Percentiles rank a stretch among this genome's conserved stretches.
Evolutionary conservation across 2,329 filamentous ascomycete genomes (phyloP).

Genomic region (Pseudogymnoascus sp.): DNA sequence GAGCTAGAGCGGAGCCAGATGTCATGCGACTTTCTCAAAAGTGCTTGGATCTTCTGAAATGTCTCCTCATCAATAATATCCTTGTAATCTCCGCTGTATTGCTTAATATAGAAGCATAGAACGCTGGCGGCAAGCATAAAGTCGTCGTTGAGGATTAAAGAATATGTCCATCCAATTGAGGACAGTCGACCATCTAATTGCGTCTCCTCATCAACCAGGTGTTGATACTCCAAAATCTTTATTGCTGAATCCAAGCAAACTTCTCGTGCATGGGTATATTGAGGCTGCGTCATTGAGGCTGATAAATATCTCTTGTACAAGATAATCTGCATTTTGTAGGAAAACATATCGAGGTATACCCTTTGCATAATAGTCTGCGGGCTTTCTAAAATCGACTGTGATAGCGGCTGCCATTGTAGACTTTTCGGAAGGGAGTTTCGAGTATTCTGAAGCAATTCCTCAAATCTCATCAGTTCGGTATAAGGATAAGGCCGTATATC

Average conservation of each 20-base stretch:
- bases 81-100: background rate
- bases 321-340: slow-evolving; percentile 47
- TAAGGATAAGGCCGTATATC: slow-evolving; percentile 42
- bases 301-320: slow-evolving; percentile 46
- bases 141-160: slow-evolving; percentile 52
- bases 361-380: slow-evolving; percentile 42
- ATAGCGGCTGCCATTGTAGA: slow-evolving; percentile 42
- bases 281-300: slow-evolving; percentile 34
- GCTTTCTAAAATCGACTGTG: slow-evolving; percentile 41
- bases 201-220: slow-evolving; percentile 39
- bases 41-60: background rate
- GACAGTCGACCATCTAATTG: slow-evolving; percentile 48
- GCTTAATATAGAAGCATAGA: slow-evolving; percentile 38
- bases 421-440: slow-evolving; percentile 40
- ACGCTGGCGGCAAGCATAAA: slow-evolving; percentile 55
- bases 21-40: background rate
- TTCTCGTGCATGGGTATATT: slow-evolving; percentile 48
- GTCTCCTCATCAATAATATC: background rate
- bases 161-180: slow-evolving; percentile 49
- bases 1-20: background rate
- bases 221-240: slow-evolving; percentile 42
- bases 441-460: slow-evolving; percentile 38
- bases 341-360: slow-evolving; percentile 43
- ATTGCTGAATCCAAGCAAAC: slow-evolving; percentile 46
- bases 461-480: slow-evolving; percentile 43